A percentile compares a stretch with the other conserved stretches of the same genome.
phyloP scores from a whole-genome alignment of 176 grass and related monocot genomes.

The Chloris gayana region DNA sequence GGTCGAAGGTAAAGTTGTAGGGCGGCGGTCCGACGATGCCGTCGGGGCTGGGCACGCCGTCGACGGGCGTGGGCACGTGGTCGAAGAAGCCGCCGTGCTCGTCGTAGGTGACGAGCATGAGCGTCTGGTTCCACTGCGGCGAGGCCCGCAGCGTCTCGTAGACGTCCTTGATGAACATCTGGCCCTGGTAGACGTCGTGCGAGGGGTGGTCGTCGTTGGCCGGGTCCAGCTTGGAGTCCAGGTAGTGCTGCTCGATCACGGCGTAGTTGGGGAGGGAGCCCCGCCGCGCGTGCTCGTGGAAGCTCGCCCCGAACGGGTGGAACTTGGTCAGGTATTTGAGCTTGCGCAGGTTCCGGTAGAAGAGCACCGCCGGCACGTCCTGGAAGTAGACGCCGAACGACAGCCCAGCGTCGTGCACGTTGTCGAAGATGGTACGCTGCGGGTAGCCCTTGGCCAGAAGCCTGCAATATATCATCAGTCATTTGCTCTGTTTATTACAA shows the following conservation, averaged over 20 bases:
- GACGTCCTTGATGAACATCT: conserved; percentile 81
- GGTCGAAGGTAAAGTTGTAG: conserved; percentile 81
- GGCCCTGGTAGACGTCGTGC: conserved; percentile 93
- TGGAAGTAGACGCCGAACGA: conserved; percentile 96
- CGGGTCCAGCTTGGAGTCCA: conserved; percentile 63
- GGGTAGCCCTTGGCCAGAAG: conserved; percentile 64
- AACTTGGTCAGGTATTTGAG: conserved; percentile 89
- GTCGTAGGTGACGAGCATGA: conserved; percentile 85
- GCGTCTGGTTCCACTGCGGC: conserved; percentile 93
- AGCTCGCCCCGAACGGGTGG: conserved; percentile 50
- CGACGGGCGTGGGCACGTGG: conserved; percentile 78
- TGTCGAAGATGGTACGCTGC: conserved; percentile 90
- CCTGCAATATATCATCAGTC: conserved; percentile 29
- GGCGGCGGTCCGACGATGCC: conserved; percentile 75
- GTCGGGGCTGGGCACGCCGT: conserved; percentile 75
- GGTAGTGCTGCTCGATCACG: conserved; percentile 89
- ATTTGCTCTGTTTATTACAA: too few relatives aligned
- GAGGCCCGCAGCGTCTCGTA: conserved; percentile 76
- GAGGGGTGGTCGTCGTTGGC: conserved; percentile 94
- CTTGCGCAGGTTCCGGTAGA: conserved; percentile 92
- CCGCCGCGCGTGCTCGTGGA: conserved; percentile 49
- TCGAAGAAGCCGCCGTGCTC: conserved; percentile 96
- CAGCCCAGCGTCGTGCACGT: conserved; percentile 61
- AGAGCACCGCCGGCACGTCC: conserved; percentile 71
- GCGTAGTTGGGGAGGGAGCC: conserved; percentile 81